Base-by-base conservation (phyloP, 1,139 yeast genomes). In the Pichia sp. region DNA sequence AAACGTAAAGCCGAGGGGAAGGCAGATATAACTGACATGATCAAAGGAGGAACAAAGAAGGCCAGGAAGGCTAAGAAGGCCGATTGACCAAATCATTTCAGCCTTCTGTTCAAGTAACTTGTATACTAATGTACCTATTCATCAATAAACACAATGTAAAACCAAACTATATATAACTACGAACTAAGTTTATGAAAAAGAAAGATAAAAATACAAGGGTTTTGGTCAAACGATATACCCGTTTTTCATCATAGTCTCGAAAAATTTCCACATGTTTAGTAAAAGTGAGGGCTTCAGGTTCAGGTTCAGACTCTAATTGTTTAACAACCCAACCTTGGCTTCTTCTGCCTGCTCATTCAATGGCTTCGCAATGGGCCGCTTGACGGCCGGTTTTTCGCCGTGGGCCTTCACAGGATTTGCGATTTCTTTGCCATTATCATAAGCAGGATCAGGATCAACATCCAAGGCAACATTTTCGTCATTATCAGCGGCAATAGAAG, bases 371-470 rank as follows among this genome's bases (percentile, higher is more conserved):
- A 62, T 58, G 4, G 60, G 60, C 37, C 58, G 60, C 26, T 62
- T 62, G 8, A 66, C 58, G 1, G 44, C 46, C 5, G 65, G 65
- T 7, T 60, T 50, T 51, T 58, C 57, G 28, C 64, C 62, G 10
- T 55, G 44, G 22, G 58, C 54, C 39, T 61, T 62, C 48, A 62
- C 44, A 6, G 51, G 55, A 5, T 61, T 59, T 6, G 41, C 48
- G 39, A 57, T 53, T 26, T 58, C 26, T 25, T 46, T 39, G 8
- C 26, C 41, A 13, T 23, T 39, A 12, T 46, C 48, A 16, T 26
- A 37, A 43, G 30, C 36, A 21, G 10, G 13, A 16, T 37, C 22
- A 18, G 19, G 18, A 37, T 4, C 22, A 37, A 13, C 41, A 37
- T 3, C 39, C 7, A 13, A 7, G 16, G 19, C 19, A 36, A 18